Percentiles rank a stretch among this genome's conserved stretches.
Evolutionary conservation across 2,329 filamentous ascomycete genomes (phyloP).

Genomic region (Cladosporium oxysporum): DNA sequence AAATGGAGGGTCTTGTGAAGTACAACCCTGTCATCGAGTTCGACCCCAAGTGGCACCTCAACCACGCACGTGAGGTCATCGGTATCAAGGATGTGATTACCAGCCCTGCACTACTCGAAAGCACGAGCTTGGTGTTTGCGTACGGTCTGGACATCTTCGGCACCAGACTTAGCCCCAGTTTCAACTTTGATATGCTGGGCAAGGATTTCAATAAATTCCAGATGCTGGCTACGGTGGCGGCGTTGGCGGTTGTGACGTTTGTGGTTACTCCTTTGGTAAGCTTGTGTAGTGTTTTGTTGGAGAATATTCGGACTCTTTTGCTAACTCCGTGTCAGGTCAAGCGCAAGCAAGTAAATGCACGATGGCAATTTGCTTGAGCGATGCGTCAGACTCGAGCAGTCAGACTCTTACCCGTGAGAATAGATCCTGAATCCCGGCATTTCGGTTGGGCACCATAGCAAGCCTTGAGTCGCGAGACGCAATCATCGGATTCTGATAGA

Average conservation of each 20-base stretch:
- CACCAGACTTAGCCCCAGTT: constrained; percentile 81
- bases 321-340: constrained; percentile 44
- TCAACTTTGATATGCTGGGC: constrained; percentile 87
- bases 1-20: constrained; percentile 76
- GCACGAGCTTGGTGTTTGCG: constrained; percentile 85
- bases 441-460: too few species aligned
- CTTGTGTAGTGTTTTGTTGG: constrained; percentile 24
- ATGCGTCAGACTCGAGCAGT: background rate
- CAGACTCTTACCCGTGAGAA: background rate
- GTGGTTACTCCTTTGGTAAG: constrained; percentile 84
- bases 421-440: background rate
- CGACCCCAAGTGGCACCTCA: constrained; percentile 76
- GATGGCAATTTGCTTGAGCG: constrained; percentile 54
- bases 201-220: constrained; percentile 92
- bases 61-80: constrained; percentile 78
- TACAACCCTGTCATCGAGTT: constrained; percentile 80
- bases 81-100: constrained; percentile 74
- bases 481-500: background rate
- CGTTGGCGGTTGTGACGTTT: constrained; percentile 73
- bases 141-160: constrained; percentile 89
- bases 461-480: background rate
- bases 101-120: constrained; percentile 79
- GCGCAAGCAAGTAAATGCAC: constrained; percentile 67
- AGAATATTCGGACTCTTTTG: background rate
- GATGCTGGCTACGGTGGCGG: constrained; percentile 79